Conservation (phyloP, 805 yeast species). For the Saccharomycopsis fibuligera region DNA sequence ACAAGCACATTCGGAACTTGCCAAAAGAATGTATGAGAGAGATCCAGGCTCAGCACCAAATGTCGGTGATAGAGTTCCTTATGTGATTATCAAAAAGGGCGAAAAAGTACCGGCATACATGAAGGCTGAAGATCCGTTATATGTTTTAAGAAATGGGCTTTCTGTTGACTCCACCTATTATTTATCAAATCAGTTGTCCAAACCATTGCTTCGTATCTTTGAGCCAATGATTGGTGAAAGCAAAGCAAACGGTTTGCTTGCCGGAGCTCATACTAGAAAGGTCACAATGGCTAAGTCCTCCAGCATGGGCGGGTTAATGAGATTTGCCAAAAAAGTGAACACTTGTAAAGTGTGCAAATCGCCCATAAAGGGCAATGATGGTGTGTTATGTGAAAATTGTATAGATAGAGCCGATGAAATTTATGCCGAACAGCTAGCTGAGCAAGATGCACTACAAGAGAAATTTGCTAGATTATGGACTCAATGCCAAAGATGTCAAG, state of each 20-base stretch:
- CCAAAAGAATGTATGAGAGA: constrained; percentile 92
- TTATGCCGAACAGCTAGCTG: constrained; percentile 75
- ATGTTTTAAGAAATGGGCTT: constrained; percentile 82
- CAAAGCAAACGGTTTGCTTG: constrained; percentile 70
- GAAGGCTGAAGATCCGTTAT: constrained; percentile 94
- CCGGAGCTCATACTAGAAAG: constrained; percentile 79
- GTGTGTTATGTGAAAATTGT: constrained; percentile 81
- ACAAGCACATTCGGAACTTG: constrained; percentile 95
- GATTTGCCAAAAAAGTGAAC: constrained; percentile 83
- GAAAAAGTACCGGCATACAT: constrained; percentile 83
- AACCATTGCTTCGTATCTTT: constrained; percentile 88
- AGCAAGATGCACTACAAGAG: constrained; percentile 72
- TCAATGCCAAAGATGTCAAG: constrained; percentile 96
- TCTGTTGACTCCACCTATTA: constrained; percentile 95
- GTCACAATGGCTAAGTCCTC: constrained; percentile 43
- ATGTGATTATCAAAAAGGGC: constrained; percentile 80
- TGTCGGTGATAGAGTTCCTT: constrained; percentile 96
- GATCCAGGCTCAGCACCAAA: constrained; percentile 97
- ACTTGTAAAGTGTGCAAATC: constrained; percentile 84
- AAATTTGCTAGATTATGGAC: constrained; percentile 92
- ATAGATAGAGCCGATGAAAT: constrained; percentile 63
- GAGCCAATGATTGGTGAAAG: constrained; percentile 90
- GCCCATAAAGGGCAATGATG: constrained; percentile 60
- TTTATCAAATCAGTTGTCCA: constrained; percentile 84
- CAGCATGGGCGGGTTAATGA: constrained; percentile 79